phyloP scores from a whole-genome alignment of 768 basidiomycete species.

The Amanita pseudoporphyria region DNA sequence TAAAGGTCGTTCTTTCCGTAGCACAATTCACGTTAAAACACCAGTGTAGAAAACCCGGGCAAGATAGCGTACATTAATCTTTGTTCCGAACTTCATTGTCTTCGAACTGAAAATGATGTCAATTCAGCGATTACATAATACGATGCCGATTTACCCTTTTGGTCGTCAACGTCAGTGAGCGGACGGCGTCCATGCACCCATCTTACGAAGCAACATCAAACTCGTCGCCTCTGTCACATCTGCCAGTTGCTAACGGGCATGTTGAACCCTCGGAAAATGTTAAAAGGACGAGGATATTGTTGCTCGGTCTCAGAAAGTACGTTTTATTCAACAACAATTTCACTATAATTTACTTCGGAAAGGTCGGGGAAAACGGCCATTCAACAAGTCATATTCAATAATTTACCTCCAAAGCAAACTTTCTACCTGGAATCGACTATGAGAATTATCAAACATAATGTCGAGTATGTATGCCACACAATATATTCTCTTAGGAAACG shows the following conservation, averaged over 20 bases:
- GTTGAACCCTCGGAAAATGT: constrained; percentile 18
- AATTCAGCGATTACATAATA: constrained; percentile 3
- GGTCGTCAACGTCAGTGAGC: not conserved
- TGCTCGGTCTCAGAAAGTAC: constrained; percentile 64
- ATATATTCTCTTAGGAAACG: not conserved
- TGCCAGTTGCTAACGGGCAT: constrained; percentile 21
- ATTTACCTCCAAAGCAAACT: constrained; percentile 71
- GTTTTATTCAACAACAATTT: constrained; percentile 2
- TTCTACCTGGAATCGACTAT: constrained; percentile 88
- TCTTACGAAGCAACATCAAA: constrained; percentile 25
- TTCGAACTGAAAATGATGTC: not conserved
- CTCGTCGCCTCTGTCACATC: constrained; percentile 15
- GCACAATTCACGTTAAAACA: not conserved
- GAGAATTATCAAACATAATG: constrained; percentile 59
- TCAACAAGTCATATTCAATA: constrained; percentile 85
- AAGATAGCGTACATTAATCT: constrained; percentile 34
- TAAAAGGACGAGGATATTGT: constrained; percentile 56
- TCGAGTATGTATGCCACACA: constrained; percentile 58
- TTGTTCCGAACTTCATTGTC: constrained; percentile 76
- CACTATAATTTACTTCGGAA: constrained; percentile 7
- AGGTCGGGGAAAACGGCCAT: constrained; percentile 94
- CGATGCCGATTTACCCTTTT: not conserved
- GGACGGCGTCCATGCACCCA: constrained; percentile 15
- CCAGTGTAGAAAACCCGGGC: not conserved
- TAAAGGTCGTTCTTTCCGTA: too few relatives aligned